Percentiles rank a stretch among this genome's conserved stretches.
phyloP scores from a whole-genome alignment of 2,329 filamentous ascomycete genomes.

The Nannizzia gypsea region DNA sequence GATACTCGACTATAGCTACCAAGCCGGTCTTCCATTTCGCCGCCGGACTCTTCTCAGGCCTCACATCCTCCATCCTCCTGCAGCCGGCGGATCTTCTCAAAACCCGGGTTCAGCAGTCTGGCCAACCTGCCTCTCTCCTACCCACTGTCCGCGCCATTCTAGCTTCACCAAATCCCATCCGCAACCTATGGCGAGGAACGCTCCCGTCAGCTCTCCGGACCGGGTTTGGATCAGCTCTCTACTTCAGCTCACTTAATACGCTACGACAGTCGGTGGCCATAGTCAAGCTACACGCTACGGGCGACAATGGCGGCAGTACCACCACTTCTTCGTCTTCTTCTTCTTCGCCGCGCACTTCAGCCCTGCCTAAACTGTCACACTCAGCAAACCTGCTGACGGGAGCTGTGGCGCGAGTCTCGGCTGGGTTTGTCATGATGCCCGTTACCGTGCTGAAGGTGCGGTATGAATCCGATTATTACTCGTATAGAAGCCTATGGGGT shows the following conservation, averaged over 20 bases:
- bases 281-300: background rate
- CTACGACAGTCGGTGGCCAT: slow-evolving; percentile 56
- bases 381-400: slow-evolving; percentile 76
- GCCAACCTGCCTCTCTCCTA: slow-evolving; percentile 52
- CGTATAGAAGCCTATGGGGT: slow-evolving; percentile 62
- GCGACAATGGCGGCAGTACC: background rate
- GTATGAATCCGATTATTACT: slow-evolving; percentile 79
- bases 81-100: slow-evolving; percentile 95
- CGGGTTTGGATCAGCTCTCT: slow-evolving; percentile 82
- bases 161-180: slow-evolving; percentile 52
- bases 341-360: slow-evolving; percentile 45
- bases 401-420: slow-evolving; percentile 69
- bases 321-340: background rate
- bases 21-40: slow-evolving; percentile 63
- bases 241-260: slow-evolving; percentile 79
- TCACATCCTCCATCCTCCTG: slow-evolving; percentile 76
- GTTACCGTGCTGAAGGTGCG: slow-evolving; percentile 94
- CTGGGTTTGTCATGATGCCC: slow-evolving; percentile 87
- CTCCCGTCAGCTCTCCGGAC: slow-evolving; percentile 87
- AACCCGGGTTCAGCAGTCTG: slow-evolving; percentile 85
- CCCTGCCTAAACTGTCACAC: slow-evolving; percentile 70
- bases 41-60: slow-evolving; percentile 76
- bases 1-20: slow-evolving; percentile 22
- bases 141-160: slow-evolving; percentile 59
- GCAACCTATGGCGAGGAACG: slow-evolving; percentile 81